Percentiles rank a stretch among this genome's conserved stretches.
phyloP scores from a whole-genome alignment of 768 basidiomycete species.

The Lactifluus hygrophoroides region DNA sequence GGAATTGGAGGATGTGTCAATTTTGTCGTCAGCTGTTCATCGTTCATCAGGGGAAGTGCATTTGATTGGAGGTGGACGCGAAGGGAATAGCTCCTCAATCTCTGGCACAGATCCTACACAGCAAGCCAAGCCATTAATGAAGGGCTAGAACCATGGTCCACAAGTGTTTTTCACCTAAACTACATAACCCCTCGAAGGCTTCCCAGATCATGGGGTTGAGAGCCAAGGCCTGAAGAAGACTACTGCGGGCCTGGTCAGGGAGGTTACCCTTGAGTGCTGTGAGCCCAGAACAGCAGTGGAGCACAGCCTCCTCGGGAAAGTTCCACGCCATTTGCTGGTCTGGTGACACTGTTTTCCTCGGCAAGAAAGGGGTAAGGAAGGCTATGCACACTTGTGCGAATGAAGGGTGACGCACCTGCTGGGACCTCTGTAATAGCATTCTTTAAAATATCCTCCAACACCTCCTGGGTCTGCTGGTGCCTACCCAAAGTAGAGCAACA shows the following conservation, averaged over 20 bases:
- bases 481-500: conserved; percentile 67
- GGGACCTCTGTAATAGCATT: conserved; percentile 42
- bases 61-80: conserved; percentile 48
- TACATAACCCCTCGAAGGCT: conserved; percentile 82
- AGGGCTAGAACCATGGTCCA: background rate
- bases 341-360: conserved; percentile 45
- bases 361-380: conserved; percentile 9
- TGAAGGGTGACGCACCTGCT: conserved; percentile 46
- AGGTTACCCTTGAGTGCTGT: conserved; percentile 76
- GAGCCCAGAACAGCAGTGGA: conserved; percentile 69
- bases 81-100: conserved; percentile 65
- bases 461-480: conserved; percentile 68
- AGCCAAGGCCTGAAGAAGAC: conserved; percentile 62
- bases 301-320: conserved; percentile 64
- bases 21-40: conserved; percentile 33
- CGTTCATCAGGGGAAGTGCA: conserved; percentile 47
- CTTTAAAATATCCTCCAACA: conserved; percentile 52
- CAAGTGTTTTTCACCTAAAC: conserved; percentile 44
- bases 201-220: conserved; percentile 85
- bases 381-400: background rate
- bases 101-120: conserved; percentile 56
- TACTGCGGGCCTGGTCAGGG: conserved; percentile 58
- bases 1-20: conserved; percentile 34
- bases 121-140: conserved; percentile 15
- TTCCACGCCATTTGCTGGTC: conserved; percentile 43